Evolutionary conservation across 441 rosid species (phyloP), one percentile per base, ranked within the genome.

Genomic region (Adansonia gregorii): DNA sequence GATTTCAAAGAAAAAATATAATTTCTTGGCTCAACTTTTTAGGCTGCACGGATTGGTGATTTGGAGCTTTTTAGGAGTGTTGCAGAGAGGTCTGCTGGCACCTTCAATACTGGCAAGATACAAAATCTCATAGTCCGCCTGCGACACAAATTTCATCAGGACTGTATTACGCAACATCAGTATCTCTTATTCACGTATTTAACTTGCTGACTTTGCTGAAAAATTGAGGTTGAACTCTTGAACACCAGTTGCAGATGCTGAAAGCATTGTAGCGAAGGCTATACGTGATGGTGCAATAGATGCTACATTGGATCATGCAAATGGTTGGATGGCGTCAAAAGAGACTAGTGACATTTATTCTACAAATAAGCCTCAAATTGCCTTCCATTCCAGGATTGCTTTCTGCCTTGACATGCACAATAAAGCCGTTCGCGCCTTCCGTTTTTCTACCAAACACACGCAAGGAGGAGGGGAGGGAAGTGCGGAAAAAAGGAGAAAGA

Each of bases 331-430:
- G 93, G 86, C 85, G 3, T 89, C 94, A 0, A 88, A 87, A 81
- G 94, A 91, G 78, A 87, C 91, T 0, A 86, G 90, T 41, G 94
- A 89, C 73, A 87, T 91, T 35, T 89, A 87, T 73, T 88, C 94
- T 0, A 88, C 92, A 54, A 88, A 83, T 10, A 91, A 89, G 81
- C 91, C 94, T 54, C 91, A 88, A 73, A 79, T 76, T 2, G 93
- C 91, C 20, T 91, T 89, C 24, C 86, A 91, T 80, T 91, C 89
- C 0, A 89, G 91, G 78, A 89, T 89, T 4, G 88, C 89, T 2
- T 89, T 88, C 81, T 91, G 90, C 46, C 89, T 91, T 58, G 85
- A 85, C 85, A 89, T 88, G 91, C 89, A 91, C 77, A 91, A 91
- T 9, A 89, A 87, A 65, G 90, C 94, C 6, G 84, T 87, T 3